phyloP scores from a whole-genome alignment of 2,329 filamentous ascomycete species.

The Colletotrichum sansevieriae region DNA sequence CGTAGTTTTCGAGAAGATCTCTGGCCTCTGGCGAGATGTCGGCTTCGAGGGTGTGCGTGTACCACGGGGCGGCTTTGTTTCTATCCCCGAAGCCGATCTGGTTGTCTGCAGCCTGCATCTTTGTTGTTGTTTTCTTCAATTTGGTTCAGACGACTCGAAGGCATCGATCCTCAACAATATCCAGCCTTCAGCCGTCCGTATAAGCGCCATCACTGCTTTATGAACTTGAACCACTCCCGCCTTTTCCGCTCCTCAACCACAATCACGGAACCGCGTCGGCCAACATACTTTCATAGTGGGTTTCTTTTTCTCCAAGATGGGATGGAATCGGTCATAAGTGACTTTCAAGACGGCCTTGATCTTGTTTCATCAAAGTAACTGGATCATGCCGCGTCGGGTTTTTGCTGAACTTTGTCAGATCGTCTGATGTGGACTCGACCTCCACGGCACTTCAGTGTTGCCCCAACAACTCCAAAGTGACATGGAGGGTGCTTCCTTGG shows the following conservation, averaged over 20 bases:
- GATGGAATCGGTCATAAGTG: neutral
- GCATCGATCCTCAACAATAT: too few relatives aligned
- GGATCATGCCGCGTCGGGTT: neutral
- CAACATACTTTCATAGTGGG: constrained; percentile 16
- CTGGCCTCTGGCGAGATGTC: constrained; percentile 23
- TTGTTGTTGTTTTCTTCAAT: constrained; percentile 6
- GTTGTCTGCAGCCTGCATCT: constrained; percentile 28
- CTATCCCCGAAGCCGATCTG: constrained; percentile 24
- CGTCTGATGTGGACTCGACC: constrained; percentile 3
- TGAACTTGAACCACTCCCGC: neutral
- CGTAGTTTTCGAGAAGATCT: constrained; percentile 39
- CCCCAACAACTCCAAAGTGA: neutral
- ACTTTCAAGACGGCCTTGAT: neutral
- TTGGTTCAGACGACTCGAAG: neutral
- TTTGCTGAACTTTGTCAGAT: constrained; percentile 11
- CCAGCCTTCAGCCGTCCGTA: too few relatives aligned
- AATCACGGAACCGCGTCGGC: neutral
- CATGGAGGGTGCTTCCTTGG: neutral
- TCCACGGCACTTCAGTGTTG: neutral
- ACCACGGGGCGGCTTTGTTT: constrained; percentile 39
- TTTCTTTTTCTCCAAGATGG: constrained; percentile 5
- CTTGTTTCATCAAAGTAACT: neutral
- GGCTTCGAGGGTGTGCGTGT: constrained; percentile 21
- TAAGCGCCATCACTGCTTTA: constrained; percentile 1
- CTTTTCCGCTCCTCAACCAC: neutral